phyloP scores from a whole-genome alignment of 2,329 filamentous ascomycete genomes.

The Pseudocercospora eumusae region DNA sequence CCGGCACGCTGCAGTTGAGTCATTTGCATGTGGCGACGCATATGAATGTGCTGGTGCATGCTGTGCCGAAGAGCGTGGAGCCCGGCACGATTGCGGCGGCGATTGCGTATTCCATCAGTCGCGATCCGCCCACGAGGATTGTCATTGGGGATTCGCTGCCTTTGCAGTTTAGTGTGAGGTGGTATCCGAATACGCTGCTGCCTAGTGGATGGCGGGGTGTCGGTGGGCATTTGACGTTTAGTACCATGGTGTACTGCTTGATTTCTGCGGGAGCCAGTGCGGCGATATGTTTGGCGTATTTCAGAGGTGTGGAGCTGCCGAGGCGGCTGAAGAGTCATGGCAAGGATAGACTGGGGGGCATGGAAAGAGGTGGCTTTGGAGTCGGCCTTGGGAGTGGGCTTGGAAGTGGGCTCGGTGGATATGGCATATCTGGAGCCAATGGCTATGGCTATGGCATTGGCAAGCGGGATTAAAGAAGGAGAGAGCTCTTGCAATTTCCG shows the following conservation, averaged over 20 bases:
- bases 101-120: slow-evolving; percentile 76
- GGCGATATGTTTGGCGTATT: slow-evolving; percentile 57
- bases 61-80: slow-evolving; percentile 55
- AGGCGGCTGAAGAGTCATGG: slow-evolving; percentile 58
- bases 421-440: slow-evolving; percentile 45
- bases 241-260: slow-evolving; percentile 53
- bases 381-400: slow-evolving; percentile 4
- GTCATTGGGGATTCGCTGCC: slow-evolving; percentile 85
- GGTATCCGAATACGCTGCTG: slow-evolving; percentile 76
- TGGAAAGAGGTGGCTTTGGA: slow-evolving; percentile 42
- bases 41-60: slow-evolving; percentile 82
- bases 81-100: slow-evolving; percentile 82
- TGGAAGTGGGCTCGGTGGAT: slow-evolving; percentile 39
- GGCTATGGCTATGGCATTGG: slow-evolving; percentile 44
- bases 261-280: slow-evolving; percentile 51
- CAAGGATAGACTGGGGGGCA: slow-evolving; percentile 51
- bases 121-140: slow-evolving; percentile 62
- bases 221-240: slow-evolving; percentile 54
- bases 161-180: slow-evolving; percentile 76
- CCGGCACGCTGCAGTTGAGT: slow-evolving; percentile 82
- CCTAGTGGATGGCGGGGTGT: slow-evolving; percentile 59
- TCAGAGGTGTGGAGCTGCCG: slow-evolving; percentile 55
- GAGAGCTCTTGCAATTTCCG: slow-evolving; percentile 3
- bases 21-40: slow-evolving; percentile 89
- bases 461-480: slow-evolving; percentile 45